These are phyloP conservation scores for Phytophthora pseudosyringae DNA, from an alignment of 352 stramenopile species.

Conservation along the genomic window DNA sequence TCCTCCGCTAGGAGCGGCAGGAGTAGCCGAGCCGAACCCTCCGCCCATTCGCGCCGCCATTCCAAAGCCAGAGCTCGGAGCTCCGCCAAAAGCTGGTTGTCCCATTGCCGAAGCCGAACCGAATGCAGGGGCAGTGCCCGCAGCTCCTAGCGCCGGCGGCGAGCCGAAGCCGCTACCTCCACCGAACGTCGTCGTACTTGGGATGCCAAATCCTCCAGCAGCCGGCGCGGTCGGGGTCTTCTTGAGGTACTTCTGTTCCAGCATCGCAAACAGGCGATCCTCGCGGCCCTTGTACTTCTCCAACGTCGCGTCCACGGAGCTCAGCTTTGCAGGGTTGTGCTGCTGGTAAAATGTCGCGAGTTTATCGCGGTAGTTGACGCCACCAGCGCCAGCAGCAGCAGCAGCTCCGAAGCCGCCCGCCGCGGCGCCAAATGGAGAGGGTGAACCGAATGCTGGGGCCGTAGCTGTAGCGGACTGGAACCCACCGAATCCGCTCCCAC, in stretches of 20 bases:
- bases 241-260: constrained; percentile 80
- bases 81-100: constrained; percentile 44
- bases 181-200: constrained; percentile 44
- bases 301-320: constrained; percentile 68
- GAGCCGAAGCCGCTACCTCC: constrained; percentile 56
- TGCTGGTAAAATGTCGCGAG: constrained; percentile 77
- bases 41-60: constrained; percentile 35
- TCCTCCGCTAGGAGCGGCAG: constrained; percentile 22
- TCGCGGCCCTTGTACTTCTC: constrained; percentile 81
- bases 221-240: constrained; percentile 27
- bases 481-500: constrained; percentile 38
- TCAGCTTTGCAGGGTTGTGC: constrained; percentile 75
- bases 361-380: constrained; percentile 61
- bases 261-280: constrained; percentile 69
- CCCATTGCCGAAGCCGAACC: constrained; percentile 57
- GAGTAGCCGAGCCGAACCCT: constrained; percentile 38
- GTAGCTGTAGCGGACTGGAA: constrained; percentile 35
- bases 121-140: constrained; percentile 47
- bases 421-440: constrained; percentile 43
- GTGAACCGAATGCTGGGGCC: constrained; percentile 27
- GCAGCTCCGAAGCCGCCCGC: constrained; percentile 41
- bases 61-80: constrained; percentile 33
- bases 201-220: constrained; percentile 50
- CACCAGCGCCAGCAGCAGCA: not conserved
- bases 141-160: constrained; percentile 51